Evolutionary conservation across 2,329 filamentous ascomycete species (phyloP), one percentile per base, ranked within the genome.

Genomic region (Colletotrichum nymphaeae): DNA sequence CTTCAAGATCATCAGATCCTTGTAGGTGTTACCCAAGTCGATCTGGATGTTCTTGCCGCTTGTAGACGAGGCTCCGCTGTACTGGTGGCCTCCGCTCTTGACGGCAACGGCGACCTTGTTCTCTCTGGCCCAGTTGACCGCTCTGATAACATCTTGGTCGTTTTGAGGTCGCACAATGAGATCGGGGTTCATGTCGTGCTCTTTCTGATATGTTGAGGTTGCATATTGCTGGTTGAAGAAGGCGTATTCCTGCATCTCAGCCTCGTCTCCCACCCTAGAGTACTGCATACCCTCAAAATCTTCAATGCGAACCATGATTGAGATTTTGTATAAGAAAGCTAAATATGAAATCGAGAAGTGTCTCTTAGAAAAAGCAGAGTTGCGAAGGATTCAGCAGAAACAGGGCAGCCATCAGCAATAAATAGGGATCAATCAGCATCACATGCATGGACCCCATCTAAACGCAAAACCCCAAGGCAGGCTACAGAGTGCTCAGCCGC

Each of bases 21-120:
- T 79, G 77, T 83, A 86, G 0, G 83, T 84, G 42, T 80, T 78
- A 73, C 81, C 79, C 2, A 88, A 80, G 63, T 87, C 85, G 19
- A 88, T 76, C 72, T 87, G 86, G 65, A 88, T 87, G 63, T 86
- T 86, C 1, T 80, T 79, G 4, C 79, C 81, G 28, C 80, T 77
- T 0, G 85, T 87, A 0, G 86, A 88, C 0, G 83, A 87, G 14
- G 86, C 86, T 24, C 86, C 86, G 63, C 84, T 86, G 75, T 88
- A 88, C 74, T 88, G 85, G 67, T 88, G 86, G 1, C 86, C 86
- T 0, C 86, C 86, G 1, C 80, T 87, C 71, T 81, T 83, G 69
- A 88, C 82, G 11, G 86, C 84, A 1, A 88, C 80, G 4, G 84
- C 81, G 19, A 85, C 78, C 2, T 82, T 82, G 63, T 83, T 79